Percentiles rank a stretch among this genome's conserved stretches.
These are phyloP conservation scores for Penicillium sp. DNA, from an alignment of 2,329 filamentous ascomycete species.

Conservation along the genomic window DNA sequence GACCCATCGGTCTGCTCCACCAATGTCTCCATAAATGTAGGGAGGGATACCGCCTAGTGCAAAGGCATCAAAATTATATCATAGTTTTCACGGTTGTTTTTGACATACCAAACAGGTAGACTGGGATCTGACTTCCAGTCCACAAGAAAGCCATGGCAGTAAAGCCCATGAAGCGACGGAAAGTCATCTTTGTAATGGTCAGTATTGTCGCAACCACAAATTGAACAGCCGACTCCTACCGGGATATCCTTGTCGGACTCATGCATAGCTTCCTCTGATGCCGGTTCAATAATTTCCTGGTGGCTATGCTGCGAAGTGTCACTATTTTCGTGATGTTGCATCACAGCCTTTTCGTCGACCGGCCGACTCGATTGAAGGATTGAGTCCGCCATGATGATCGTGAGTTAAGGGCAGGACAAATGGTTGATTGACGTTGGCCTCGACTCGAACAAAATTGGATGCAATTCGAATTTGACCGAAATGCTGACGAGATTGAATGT, in stretches of 20 bases:
- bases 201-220: background rate
- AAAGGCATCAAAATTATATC: slow-evolving; percentile 3
- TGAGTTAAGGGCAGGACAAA: background rate
- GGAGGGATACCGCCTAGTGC: slow-evolving; percentile 47
- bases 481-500: background rate
- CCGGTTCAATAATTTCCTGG: slow-evolving; percentile 48
- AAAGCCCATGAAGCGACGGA: slow-evolving; percentile 53
- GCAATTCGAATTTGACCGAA: background rate
- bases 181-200: slow-evolving; percentile 44
- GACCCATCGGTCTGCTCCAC: slow-evolving; percentile 59
- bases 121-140: slow-evolving; percentile 60
- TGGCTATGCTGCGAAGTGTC: slow-evolving; percentile 38
- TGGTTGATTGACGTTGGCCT: background rate
- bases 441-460: background rate
- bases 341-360: slow-evolving; percentile 30
- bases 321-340: slow-evolving; percentile 27
- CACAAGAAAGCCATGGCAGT: slow-evolving; percentile 60
- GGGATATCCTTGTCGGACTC: slow-evolving; percentile 46
- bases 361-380: slow-evolving; percentile 18
- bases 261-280: slow-evolving; percentile 44
- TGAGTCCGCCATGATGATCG: slow-evolving; percentile 15
- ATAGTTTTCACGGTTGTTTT: background rate
- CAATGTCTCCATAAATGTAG: slow-evolving; percentile 60
- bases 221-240: slow-evolving; percentile 25
- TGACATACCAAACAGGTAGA: slow-evolving; percentile 50